Evolutionary conservation across 441 rosid species (phyloP).

Genomic region (Sinapis alba): DNA sequence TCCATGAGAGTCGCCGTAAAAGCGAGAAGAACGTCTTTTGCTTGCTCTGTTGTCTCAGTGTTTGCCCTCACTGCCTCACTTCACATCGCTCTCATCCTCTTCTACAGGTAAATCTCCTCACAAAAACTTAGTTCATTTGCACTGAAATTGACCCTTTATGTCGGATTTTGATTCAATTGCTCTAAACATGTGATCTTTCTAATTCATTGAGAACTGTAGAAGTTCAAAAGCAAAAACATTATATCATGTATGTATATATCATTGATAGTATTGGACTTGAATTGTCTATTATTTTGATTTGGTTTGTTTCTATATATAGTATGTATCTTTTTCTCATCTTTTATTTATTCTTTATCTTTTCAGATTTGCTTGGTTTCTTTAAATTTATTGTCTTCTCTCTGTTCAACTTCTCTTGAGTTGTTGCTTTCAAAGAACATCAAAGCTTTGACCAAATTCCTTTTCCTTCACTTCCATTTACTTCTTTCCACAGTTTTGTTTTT

Average conservation of each 20-base stretch:
- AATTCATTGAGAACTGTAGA: not conserved
- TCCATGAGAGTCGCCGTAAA: constrained; percentile 74
- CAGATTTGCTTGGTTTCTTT: constrained; percentile 33
- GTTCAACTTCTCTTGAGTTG: constrained; percentile 56
- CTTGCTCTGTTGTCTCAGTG: constrained; percentile 81
- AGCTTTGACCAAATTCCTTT: constrained; percentile 65
- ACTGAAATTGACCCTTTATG: not conserved
- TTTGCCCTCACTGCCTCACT: constrained; percentile 94
- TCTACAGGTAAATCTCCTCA: constrained; percentile 56
- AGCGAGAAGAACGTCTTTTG: constrained; percentile 91
- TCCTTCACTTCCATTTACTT: constrained; percentile 30
- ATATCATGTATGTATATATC: constrained; percentile 17
- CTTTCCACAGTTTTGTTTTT: constrained; percentile 11
- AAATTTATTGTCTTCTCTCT: constrained; percentile 32
- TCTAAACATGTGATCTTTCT: constrained; percentile 2
- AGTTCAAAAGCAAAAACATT: not conserved
- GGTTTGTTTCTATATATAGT: constrained; percentile 63
- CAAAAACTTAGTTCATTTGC: not conserved
- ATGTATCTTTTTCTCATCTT: constrained; percentile 54
- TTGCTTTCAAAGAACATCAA: constrained; percentile 85
- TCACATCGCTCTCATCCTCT: constrained; percentile 88
- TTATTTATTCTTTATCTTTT: constrained; percentile 38
- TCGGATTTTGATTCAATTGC: not conserved
- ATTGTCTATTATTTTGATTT: constrained; percentile 54
- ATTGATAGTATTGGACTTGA: constrained; percentile 36